Evolutionary conservation across 371 early-diverging fungal genomes (phyloP).

Genomic region (Funneliformis caledonium): DNA sequence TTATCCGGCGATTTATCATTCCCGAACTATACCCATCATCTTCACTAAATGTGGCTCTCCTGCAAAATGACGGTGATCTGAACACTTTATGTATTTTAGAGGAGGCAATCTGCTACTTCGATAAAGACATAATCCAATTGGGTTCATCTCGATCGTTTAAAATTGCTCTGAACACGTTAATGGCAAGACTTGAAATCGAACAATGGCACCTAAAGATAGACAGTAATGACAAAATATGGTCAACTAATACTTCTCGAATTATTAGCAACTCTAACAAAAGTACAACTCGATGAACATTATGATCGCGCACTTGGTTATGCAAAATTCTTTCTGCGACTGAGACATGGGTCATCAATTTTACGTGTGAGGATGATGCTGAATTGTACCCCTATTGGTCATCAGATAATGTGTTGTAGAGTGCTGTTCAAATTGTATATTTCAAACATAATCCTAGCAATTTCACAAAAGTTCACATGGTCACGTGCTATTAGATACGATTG

Average conservation of each 20-base stretch:
- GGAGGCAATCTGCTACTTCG: not conserved
- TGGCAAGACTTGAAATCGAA: not conserved
- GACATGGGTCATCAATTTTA: slow-evolving; percentile 24
- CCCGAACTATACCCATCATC: not conserved
- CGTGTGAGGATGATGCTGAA: slow-evolving; percentile 11
- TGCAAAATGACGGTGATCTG: not conserved
- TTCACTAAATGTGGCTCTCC: not conserved
- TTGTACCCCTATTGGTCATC: slow-evolving; percentile 12
- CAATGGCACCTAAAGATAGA: slow-evolving; percentile 5
- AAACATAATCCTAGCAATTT: slow-evolving; percentile 28
- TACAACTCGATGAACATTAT: slow-evolving; percentile 23
- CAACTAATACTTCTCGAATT: slow-evolving; percentile 20
- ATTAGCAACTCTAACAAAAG: slow-evolving; percentile 15
- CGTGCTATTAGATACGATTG: slow-evolving; percentile 22
- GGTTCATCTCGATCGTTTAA: not conserved
- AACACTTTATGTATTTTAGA: slow-evolving; percentile 12
- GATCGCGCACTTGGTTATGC: slow-evolving; percentile 11
- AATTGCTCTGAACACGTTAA: not conserved
- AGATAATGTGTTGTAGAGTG: not conserved
- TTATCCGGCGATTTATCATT: not conserved
- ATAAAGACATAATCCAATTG: not conserved
- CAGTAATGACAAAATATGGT: not conserved
- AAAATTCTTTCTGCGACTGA: slow-evolving; percentile 12
- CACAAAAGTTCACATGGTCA: slow-evolving; percentile 24
- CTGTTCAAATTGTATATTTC: slow-evolving; percentile 32